Conservation (phyloP, 768 basidiomycete species). For the Fistulinella prunicolor region DNA sequence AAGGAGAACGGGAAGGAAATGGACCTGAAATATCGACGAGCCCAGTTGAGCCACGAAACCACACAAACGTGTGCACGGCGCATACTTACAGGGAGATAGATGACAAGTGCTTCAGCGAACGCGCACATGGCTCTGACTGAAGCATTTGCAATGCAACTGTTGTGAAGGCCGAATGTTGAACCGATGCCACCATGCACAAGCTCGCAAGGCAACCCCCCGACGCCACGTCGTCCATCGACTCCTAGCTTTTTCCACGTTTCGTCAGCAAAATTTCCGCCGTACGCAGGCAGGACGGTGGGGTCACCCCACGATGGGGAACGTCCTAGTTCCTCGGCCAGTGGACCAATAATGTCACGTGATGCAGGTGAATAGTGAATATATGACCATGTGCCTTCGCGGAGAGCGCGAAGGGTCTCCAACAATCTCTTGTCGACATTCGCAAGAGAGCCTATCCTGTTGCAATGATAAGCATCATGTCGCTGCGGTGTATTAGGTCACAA, state of each 20-base stretch:
- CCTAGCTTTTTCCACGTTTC: slow-evolving; percentile 55
- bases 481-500: neutral
- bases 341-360: slow-evolving; percentile 41
- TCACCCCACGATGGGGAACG: slow-evolving; percentile 63
- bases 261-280: slow-evolving; percentile 54
- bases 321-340: slow-evolving; percentile 54
- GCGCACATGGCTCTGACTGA: slow-evolving; percentile 50
- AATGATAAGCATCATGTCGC: neutral
- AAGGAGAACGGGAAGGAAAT: slow-evolving; percentile 64
- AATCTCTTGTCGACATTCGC: slow-evolving; percentile 66
- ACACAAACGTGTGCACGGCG: neutral
- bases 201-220: slow-evolving; percentile 77
- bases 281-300: slow-evolving; percentile 54
- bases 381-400: slow-evolving; percentile 58
- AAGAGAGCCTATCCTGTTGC: slow-evolving; percentile 57
- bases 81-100: slow-evolving; percentile 68
- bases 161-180: slow-evolving; percentile 42
- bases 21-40: slow-evolving; percentile 46
- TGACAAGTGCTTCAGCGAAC: slow-evolving; percentile 58
- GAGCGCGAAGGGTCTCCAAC: slow-evolving; percentile 47
- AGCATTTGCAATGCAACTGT: slow-evolving; percentile 61
- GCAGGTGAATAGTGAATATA: slow-evolving; percentile 46
- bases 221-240: slow-evolving; percentile 46
- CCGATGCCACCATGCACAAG: slow-evolving; percentile 63
- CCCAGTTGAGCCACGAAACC: neutral